phyloP scores from a whole-genome alignment of 1,139 yeast species.

The Debaryomycetaceae sp. region DNA sequence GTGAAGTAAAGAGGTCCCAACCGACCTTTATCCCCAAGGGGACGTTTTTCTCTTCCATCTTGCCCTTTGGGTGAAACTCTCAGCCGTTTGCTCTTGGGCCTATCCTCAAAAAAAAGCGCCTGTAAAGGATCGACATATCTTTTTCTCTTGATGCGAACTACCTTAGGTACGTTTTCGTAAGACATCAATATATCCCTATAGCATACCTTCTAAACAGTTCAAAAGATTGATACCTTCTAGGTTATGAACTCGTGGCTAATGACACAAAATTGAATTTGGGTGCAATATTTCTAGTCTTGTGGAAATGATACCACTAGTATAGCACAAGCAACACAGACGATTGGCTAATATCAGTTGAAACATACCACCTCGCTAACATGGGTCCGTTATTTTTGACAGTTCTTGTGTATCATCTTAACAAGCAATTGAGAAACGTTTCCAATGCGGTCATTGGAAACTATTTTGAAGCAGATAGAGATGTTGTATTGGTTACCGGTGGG shows the following conservation, averaged over 20 bases:
- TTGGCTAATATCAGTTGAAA: not conserved
- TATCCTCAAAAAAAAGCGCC: conserved; percentile 55
- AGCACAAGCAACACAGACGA: not conserved
- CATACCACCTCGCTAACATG: not conserved
- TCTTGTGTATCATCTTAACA: conserved; percentile 17
- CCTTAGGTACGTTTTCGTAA: conserved; percentile 42
- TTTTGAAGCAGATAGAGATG: conserved; percentile 50
- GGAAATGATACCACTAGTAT: not conserved
- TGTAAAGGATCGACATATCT: conserved; percentile 84
- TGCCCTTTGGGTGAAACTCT: conserved; percentile 9
- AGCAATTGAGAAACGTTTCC: conserved; percentile 26
- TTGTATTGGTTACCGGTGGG: conserved; percentile 84
- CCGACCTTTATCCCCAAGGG: conserved; percentile 2
- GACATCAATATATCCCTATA: not conserved
- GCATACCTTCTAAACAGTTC: not conserved
- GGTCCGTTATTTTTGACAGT: not conserved
- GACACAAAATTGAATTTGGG: not conserved
- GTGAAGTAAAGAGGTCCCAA: conserved; percentile 44
- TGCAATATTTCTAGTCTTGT: not conserved
- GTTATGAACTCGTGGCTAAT: not conserved
- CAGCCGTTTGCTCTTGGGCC: conserved; percentile 16
- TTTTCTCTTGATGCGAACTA: conserved; percentile 79
- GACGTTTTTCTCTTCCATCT: not conserved
- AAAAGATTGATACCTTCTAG: too few relatives aligned
- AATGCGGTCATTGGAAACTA: conserved; percentile 46